A percentile compares a stretch with the other conserved stretches of the same genome.
Conservation (phyloP, 1,139 yeast genomes). For the Geotrichum candidum region DNA sequence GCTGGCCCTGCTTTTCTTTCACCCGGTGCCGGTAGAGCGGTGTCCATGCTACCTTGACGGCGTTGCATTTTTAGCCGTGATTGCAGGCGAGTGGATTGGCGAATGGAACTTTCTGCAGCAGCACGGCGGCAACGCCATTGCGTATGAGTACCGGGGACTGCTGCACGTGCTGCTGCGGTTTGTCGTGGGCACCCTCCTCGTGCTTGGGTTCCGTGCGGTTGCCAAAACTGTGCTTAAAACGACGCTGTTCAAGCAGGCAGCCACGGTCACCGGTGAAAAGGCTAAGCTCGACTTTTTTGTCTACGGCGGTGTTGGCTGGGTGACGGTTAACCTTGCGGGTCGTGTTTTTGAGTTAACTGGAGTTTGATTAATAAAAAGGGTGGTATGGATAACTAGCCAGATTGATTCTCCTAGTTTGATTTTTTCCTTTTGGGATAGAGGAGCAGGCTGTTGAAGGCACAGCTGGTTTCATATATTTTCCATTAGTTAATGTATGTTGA, state of each 20-base stretch:
- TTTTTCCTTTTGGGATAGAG: no score
- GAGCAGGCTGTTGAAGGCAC: no score
- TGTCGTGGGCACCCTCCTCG: constrained; percentile 51
- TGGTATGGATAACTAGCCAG: neutral
- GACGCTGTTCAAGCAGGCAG: neutral
- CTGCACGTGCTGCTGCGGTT: constrained; percentile 37
- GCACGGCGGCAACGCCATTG: constrained; percentile 1
- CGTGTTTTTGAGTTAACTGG: neutral
- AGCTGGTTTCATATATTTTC: no score
- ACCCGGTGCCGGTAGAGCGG: constrained; percentile 82
- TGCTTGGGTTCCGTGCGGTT: constrained; percentile 25
- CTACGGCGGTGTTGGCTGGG: neutral
- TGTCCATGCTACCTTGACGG: constrained; percentile 97
- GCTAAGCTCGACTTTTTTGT: neutral
- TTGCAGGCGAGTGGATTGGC: constrained; percentile 64
- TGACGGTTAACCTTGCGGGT: neutral
- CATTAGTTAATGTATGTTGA: no score
- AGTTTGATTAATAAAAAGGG: neutral
- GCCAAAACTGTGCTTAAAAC: neutral
- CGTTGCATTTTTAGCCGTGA: constrained; percentile 88
- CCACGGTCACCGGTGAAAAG: neutral
- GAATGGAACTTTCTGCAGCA: constrained; percentile 38
- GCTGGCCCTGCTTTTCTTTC: constrained; percentile 53
- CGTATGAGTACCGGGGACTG: constrained; percentile 4
- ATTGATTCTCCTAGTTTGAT: no score